phyloP scores from a whole-genome alignment of 352 stramenopile genomes.

The Plasmopara muralis region DNA sequence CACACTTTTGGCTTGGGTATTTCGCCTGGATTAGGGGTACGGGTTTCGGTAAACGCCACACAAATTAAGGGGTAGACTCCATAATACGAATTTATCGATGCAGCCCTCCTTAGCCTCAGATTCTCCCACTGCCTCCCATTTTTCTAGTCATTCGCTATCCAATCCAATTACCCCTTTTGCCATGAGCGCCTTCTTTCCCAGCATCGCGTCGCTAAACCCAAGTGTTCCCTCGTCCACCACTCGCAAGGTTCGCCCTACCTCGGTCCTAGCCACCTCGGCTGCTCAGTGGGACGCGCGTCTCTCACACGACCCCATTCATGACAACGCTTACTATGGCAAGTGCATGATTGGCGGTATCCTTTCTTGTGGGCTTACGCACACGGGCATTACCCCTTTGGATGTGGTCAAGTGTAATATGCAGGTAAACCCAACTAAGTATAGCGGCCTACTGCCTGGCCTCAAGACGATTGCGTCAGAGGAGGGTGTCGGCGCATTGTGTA shows the following conservation, averaged over 20 bases:
- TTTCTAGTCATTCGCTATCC: no score
- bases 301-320: slow-evolving; percentile 75
- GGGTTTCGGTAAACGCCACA: no score
- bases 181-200: slow-evolving; percentile 75
- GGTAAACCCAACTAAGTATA: slow-evolving; percentile 86
- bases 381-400: slow-evolving; percentile 88
- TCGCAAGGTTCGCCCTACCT: slow-evolving; percentile 27
- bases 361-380: slow-evolving; percentile 91
- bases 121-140: no score
- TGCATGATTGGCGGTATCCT: slow-evolving; percentile 92
- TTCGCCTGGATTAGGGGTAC: no score
- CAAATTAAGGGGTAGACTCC: no score
- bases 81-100: no score
- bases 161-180: slow-evolving; percentile 1
- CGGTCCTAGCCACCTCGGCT: slow-evolving; percentile 67
- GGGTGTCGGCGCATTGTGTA: slow-evolving; percentile 75
- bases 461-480: slow-evolving; percentile 86
- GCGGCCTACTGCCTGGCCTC: slow-evolving; percentile 64
- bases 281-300: slow-evolving; percentile 78
- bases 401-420: slow-evolving; percentile 96
- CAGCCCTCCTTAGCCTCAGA: no score
- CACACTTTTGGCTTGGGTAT: no score
- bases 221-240: slow-evolving; percentile 35
- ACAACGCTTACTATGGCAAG: slow-evolving; percentile 91
- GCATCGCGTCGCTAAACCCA: slow-evolving; percentile 67